Conservation (phyloP, 331 rosid species). For the Malus hybrid region DNA sequence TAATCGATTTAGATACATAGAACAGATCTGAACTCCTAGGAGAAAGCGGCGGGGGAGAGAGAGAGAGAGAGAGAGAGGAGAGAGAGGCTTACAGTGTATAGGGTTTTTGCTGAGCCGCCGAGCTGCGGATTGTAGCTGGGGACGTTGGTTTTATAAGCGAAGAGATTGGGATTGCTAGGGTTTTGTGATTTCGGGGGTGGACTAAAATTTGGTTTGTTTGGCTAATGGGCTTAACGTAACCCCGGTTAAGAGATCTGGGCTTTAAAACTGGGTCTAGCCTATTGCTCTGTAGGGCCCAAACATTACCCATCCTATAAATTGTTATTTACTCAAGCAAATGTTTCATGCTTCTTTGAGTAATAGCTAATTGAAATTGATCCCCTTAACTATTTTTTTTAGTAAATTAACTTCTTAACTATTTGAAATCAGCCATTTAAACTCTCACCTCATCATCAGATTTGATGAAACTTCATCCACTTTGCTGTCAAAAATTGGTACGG, state of each 20-base stretch:
- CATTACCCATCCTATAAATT: background rate
- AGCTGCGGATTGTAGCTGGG: background rate
- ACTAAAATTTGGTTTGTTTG: background rate
- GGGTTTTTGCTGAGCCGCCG: constrained; percentile 24
- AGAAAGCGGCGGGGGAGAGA: background rate
- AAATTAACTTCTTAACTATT: background rate
- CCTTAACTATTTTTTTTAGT: too few relatives aligned
- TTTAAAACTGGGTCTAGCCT: background rate
- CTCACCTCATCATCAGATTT: too few relatives aligned
- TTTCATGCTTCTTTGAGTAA: too few relatives aligned
- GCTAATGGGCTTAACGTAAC: background rate
- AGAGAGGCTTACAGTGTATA: background rate
- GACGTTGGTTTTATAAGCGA: constrained; percentile 20
- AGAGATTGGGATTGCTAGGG: constrained; percentile 17
- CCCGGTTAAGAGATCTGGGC: background rate
- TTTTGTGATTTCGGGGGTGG: constrained; percentile 5
- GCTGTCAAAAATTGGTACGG: fast-evolving
- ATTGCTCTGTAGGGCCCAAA: background rate
- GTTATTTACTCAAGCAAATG: too few relatives aligned
- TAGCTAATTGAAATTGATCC: too few relatives aligned
- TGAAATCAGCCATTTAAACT: too few relatives aligned
- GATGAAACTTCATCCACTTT: too few relatives aligned
- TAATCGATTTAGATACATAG: background rate
- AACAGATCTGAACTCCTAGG: background rate
- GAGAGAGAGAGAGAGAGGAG: background rate